phyloP scores from a whole-genome alignment of 2,329 filamentous ascomycete genomes.

The Fusarium protoensiforme region DNA sequence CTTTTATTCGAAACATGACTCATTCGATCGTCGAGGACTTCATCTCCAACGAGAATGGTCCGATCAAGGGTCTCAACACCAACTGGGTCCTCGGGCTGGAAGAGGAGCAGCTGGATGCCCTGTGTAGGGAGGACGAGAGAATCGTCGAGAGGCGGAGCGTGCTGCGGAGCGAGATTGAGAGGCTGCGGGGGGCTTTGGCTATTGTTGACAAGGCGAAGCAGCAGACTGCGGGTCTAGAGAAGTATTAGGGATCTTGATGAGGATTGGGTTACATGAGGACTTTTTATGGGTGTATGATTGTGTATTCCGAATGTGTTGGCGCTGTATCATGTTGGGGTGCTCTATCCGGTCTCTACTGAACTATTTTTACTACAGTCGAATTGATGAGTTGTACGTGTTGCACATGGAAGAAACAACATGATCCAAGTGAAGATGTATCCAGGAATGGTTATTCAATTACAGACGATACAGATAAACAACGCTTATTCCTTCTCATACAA shows the following conservation, averaged over 20 bases:
- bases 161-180: conserved; percentile 31
- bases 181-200: conserved; percentile 16
- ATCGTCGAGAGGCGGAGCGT: conserved; percentile 24
- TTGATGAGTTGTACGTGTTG: not conserved
- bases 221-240: conserved; percentile 13
- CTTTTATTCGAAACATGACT: conserved; percentile 41
- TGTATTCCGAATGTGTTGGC: not conserved
- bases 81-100: conserved; percentile 18
- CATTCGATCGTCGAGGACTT: conserved; percentile 23
- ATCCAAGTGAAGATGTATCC: not conserved
- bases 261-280: not conserved
- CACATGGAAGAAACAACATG: too few species aligned
- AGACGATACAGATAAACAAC: not conserved
- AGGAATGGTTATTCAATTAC: not conserved
- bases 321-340: not conserved
- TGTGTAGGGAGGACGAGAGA: conserved; percentile 31
- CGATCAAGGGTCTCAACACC: conserved; percentile 21
- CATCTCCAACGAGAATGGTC: conserved; percentile 28
- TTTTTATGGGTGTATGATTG: not conserved
- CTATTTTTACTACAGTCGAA: not conserved
- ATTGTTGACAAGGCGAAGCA: conserved; percentile 33
- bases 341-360: not conserved
- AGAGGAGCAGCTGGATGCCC: conserved; percentile 13
- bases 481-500: not conserved
- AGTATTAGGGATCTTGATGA: not conserved